Evolutionary conservation across 495 filamentous ascomycete genomes (phyloP), one percentile per base, ranked within the genome.

Genomic region (Viridothelium virens): DNA sequence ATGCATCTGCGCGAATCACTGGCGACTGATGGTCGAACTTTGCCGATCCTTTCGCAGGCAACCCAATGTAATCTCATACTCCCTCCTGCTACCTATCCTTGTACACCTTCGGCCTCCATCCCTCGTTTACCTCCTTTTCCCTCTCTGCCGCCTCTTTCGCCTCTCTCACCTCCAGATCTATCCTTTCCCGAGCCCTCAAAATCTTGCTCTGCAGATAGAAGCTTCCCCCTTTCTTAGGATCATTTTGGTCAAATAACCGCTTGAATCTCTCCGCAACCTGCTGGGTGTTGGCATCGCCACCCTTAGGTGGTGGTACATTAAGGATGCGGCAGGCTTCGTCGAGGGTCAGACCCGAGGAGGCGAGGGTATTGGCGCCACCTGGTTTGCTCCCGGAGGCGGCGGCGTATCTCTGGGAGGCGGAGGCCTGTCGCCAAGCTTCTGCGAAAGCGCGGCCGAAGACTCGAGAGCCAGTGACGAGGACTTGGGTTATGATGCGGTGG

Each of bases 141-240:
- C 76, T 75, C 63, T 81, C 77, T 14, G 74, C 74, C 67, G 77
- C 74, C 70, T 79, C 79, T 69, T 80, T 79, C 11, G 79, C 81
- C 37, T 82, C 80, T 56, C 79, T 71, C 38, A 87, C 78, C 77
- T 97, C 94, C 71, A 88, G 81, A 78, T 97, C 94, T 80, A 97
- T 89, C 67, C 94, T 81, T 77, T 98, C 92, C 53, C 93, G 83
- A 59, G 94, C 94, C 64, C 94, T 80, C 64, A 97, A 77, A 53
- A 98, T 84, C 77, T 98, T 98, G 79, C 95, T 97, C 79, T 98
- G 94, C 64, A 98, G 81, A 76, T 98, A 98, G 74, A 98, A 97
- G 73, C 91, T 96, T 14, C 94, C 94, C 38, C 94, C 94, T 74
- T 96, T 96, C 74, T 91, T 81, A 34, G 94, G 93, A 64, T 97